Base-by-base conservation (phyloP, 176 grass and related monocot species). In the Hsuehochloa calcarea region DNA sequence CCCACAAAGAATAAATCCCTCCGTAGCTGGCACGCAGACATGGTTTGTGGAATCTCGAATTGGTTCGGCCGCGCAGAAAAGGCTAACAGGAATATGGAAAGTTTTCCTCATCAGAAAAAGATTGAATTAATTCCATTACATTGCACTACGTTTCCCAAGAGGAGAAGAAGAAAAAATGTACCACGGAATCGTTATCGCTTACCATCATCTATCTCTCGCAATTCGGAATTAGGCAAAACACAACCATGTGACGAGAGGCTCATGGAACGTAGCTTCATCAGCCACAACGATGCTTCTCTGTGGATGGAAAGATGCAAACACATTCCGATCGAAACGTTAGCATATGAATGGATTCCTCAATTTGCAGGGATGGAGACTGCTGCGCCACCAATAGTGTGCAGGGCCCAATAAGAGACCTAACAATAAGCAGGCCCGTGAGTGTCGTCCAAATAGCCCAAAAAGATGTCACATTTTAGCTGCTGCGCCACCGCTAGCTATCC, bases 271-370 rank as follows among this genome's bases (percentile, higher is more conserved):
- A 4, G 63, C 60, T 80, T n/a, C 29, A 39, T 22, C 29, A 39
- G 46, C 64, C 39, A 81, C 17, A 67, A 23, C 50, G 34, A 45
- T 78, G n/a, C 14, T n/a, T 29, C 77, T 16, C 8, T 80, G 5
- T 29, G 78, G 64, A 80, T 29, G 78, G 64, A 80, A 80, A 55
- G 35, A 47, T 65, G 79, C 45, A 51, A 34, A 60, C 63, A 54
- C 12, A 49, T 34, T 11, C 14, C 71, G 26, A 37, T 74, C 16
- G 45, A 35, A n/a, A 39, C 20, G 19, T 2, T 39, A 3, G 19
- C 72, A 8, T n/a, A 20, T 39, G 31, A 35, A 40, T 19, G 63
- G 63, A 51, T 74, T 51, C 46, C 70, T 52, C 29, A 2, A 72
- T 7, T 15, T 51, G 27, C 9, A 5, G 72, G 50, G 11, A 20